A percentile compares a stretch with the other conserved stretches of the same genome.
phyloP scores from a whole-genome alignment of 352 stramenopile species.

The Vaucheria bursata region DNA sequence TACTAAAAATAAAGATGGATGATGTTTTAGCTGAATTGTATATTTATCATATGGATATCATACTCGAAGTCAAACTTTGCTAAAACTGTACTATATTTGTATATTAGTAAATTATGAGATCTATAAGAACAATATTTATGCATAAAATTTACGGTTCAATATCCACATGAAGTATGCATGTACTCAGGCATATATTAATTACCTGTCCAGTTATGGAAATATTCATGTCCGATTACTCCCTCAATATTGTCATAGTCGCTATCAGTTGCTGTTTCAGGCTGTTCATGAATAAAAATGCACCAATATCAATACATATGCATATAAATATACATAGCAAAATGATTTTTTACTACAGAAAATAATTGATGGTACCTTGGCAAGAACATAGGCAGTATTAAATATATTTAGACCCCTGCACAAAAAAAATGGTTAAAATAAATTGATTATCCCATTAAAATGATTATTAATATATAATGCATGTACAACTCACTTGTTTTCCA shows the following conservation, averaged over 20 bases:
- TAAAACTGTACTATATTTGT: no score
- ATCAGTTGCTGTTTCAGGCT: conserved; percentile 61
- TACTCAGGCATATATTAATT: no score
- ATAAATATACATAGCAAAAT: background rate
- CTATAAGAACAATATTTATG: no score
- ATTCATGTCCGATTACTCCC: conserved; percentile 68
- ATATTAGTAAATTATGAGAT: no score
- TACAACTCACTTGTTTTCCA: conserved; percentile 58
- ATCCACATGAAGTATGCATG: no score
- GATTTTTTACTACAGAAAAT: no score
- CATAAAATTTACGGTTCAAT: no score
- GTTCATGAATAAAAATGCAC: background rate
- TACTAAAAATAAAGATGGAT: no score
- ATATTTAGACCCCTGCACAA: conserved; percentile 62
- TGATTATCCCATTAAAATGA: background rate
- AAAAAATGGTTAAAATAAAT: conserved; percentile 22
- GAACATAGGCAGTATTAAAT: conserved; percentile 74
- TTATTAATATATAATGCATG: conserved; percentile 15
- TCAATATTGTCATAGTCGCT: conserved; percentile 68
- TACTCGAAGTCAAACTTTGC: no score
- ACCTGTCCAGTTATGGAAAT: conserved; percentile 69
- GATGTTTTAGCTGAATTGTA: no score
- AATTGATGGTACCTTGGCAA: conserved; percentile 58
- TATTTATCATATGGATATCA: no score
- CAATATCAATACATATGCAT: background rate